A percentile compares a stretch with the other conserved stretches of the same genome.
Conservation (phyloP, 768 basidiomycete species). For the Tylopilus sp. region DNA sequence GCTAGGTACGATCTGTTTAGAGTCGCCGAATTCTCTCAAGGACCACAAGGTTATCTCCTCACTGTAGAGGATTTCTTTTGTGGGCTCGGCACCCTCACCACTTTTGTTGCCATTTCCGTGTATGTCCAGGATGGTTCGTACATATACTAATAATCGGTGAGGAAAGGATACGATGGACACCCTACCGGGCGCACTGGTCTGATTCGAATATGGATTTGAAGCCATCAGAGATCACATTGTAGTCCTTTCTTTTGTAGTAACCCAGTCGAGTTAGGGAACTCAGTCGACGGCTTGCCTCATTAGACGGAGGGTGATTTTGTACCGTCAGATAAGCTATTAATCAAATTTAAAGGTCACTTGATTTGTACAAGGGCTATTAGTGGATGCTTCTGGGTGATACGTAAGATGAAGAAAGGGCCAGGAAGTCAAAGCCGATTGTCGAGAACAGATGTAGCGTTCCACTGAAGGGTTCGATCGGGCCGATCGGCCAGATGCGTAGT, state of each 20-base stretch:
- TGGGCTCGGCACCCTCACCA: constrained; percentile 61
- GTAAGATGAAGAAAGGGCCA: background rate
- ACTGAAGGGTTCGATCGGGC: background rate
- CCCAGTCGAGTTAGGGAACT: too few relatives aligned
- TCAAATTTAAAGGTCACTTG: background rate
- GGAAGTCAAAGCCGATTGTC: background rate
- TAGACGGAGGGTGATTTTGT: too few relatives aligned
- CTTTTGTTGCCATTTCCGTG: constrained; percentile 54
- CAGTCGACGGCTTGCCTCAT: too few relatives aligned
- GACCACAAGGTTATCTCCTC: constrained; percentile 54
- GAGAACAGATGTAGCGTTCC: too few relatives aligned
- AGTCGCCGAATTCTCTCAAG: constrained; percentile 60
- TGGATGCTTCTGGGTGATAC: background rate
- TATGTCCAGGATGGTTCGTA: constrained; percentile 60
- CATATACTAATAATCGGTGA: background rate
- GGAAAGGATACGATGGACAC: background rate
- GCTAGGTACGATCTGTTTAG: constrained; percentile 64
- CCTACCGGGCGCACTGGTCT: too few relatives aligned
- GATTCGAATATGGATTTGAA: too few relatives aligned
- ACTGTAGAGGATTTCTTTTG: constrained; percentile 64
- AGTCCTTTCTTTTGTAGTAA: too few relatives aligned
- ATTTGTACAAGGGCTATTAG: background rate
- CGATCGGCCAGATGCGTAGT: background rate
- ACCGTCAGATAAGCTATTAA: too few relatives aligned
- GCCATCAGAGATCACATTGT: too few relatives aligned